Evolutionary conservation across 805 yeast species (phyloP).

Genomic region (Scheffersomyces coipomensis): DNA sequence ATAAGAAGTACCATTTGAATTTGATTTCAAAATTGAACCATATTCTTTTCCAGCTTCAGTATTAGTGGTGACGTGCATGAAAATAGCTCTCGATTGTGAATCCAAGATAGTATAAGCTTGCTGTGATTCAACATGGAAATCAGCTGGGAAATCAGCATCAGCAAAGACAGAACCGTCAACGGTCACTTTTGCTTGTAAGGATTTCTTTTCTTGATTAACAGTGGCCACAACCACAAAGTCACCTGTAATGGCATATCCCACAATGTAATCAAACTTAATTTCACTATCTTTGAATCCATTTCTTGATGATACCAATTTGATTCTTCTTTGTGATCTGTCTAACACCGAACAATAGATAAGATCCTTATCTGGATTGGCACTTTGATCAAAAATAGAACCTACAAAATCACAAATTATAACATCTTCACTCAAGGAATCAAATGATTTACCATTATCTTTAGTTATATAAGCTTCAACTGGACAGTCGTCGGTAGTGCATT

Average conservation of each 20-base stretch:
- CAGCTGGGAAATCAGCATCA: slow-evolving; percentile 72
- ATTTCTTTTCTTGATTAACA: slow-evolving; percentile 29
- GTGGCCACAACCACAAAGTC: slow-evolving; percentile 74
- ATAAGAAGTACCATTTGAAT: slow-evolving; percentile 87
- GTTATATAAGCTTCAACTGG: slow-evolving; percentile 59
- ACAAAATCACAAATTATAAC: slow-evolving; percentile 67
- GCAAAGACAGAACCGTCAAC: slow-evolving; percentile 77
- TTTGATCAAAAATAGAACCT: slow-evolving; percentile 48
- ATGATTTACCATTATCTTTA: slow-evolving; percentile 63
- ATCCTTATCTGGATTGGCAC: slow-evolving; percentile 35
- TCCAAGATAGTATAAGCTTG: slow-evolving; percentile 73
- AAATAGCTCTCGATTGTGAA: slow-evolving; percentile 66
- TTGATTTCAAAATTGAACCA: slow-evolving; percentile 84
- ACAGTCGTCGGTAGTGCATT: slow-evolving; percentile 52
- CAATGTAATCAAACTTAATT: slow-evolving; percentile 52
- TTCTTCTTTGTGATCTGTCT: slow-evolving; percentile 24
- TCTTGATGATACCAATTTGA: slow-evolving; percentile 44
- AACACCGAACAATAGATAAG: slow-evolving; percentile 64
- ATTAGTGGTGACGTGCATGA: slow-evolving; percentile 78
- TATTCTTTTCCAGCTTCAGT: slow-evolving; percentile 49
- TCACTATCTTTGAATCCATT: slow-evolving; percentile 49
- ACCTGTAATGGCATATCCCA: slow-evolving; percentile 73
- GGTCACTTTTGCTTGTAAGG: slow-evolving; percentile 68
- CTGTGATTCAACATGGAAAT: slow-evolving; percentile 50
- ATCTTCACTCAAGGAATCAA: slow-evolving; percentile 51